phyloP scores from a whole-genome alignment of 805 yeast species.

The Zygotorulaspora sp. region DNA sequence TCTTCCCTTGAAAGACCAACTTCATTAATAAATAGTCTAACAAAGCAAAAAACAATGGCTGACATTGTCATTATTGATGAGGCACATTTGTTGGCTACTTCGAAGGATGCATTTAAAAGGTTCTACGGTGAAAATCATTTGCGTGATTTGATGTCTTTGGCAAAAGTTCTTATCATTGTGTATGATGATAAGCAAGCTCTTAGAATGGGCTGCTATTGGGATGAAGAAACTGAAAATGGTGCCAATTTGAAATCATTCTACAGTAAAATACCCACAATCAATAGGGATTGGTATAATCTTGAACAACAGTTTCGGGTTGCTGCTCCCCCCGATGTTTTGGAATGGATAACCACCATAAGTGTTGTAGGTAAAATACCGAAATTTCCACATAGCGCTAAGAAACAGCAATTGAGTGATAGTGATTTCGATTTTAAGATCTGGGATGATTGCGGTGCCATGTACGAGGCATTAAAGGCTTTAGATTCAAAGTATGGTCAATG shows the following conservation, averaged over 20 bases:
- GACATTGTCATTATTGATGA: constrained; percentile 44
- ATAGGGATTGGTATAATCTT: constrained; percentile 31
- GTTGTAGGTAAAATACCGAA: constrained; percentile 35
- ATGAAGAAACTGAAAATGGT: constrained; percentile 34
- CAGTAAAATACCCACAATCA: constrained; percentile 17
- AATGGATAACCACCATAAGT: constrained; percentile 41
- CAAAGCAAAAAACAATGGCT: constrained; percentile 28
- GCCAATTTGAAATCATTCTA: constrained; percentile 32
- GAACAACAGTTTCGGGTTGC: constrained; percentile 42
- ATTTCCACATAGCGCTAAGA: constrained; percentile 27
- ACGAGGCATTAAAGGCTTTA: constrained; percentile 31
- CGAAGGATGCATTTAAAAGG: constrained; percentile 43
- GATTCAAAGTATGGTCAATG: constrained; percentile 39
- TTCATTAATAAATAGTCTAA: constrained; percentile 37
- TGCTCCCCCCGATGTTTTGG: constrained; percentile 37
- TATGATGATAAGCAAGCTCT: constrained; percentile 45
- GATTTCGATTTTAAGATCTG: constrained; percentile 40
- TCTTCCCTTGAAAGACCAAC: constrained; percentile 45
- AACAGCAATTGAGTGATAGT: constrained; percentile 17
- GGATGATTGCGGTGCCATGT: constrained; percentile 42
- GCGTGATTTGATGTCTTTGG: constrained; percentile 38
- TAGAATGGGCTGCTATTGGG: constrained; percentile 47
- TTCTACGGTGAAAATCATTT: constrained; percentile 44
- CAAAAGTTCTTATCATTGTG: constrained; percentile 40
- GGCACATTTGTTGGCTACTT: constrained; percentile 42